Conservation (phyloP, 768 basidiomycete genomes). For the Naematelia aurantialba region DNA sequence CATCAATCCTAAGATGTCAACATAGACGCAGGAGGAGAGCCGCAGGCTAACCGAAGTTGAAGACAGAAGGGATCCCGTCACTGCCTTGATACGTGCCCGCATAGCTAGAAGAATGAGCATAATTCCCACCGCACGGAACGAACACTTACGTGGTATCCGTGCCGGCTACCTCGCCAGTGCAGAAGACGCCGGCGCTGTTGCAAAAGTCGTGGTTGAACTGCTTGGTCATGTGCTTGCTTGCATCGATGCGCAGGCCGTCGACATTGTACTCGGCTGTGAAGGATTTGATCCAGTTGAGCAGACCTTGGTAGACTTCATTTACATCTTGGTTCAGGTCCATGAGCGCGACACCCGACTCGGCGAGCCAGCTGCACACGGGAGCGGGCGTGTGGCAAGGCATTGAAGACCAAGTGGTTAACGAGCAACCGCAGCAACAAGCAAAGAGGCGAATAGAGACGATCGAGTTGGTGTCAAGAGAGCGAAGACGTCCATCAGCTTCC, state of each 20-base stretch:
- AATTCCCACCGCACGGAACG: neutral
- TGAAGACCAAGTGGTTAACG: no score
- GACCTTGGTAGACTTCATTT: constrained; percentile 18
- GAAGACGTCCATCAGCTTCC: no score
- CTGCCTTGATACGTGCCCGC: constrained; percentile 24
- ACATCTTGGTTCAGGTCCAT: constrained; percentile 33
- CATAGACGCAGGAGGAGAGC: neutral
- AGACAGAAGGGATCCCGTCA: constrained; percentile 33
- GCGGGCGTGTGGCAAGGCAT: neutral
- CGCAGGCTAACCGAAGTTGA: constrained; percentile 37
- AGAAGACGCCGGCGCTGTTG: constrained; percentile 27
- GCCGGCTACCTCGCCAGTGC: constrained; percentile 37
- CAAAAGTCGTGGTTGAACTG: constrained; percentile 35
- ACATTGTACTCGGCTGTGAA: constrained; percentile 34
- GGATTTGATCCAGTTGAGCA: constrained; percentile 25
- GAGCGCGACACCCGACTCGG: constrained; percentile 24
- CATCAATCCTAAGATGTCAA: constrained; percentile 17
- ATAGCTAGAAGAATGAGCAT: constrained; percentile 13
- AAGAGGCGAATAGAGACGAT: no score
- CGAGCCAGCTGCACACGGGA: constrained; percentile 25
- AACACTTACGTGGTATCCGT: constrained; percentile 14
- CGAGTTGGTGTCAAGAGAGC: no score
- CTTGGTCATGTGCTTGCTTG: constrained; percentile 34
- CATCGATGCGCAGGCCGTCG: constrained; percentile 38
- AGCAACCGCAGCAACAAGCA: no score